A percentile compares a stretch with the other conserved stretches of the same genome.
These are phyloP conservation scores for Cajanus cajan DNA, from an alignment of 306 rosid genomes.

Conservation along the genomic window DNA sequence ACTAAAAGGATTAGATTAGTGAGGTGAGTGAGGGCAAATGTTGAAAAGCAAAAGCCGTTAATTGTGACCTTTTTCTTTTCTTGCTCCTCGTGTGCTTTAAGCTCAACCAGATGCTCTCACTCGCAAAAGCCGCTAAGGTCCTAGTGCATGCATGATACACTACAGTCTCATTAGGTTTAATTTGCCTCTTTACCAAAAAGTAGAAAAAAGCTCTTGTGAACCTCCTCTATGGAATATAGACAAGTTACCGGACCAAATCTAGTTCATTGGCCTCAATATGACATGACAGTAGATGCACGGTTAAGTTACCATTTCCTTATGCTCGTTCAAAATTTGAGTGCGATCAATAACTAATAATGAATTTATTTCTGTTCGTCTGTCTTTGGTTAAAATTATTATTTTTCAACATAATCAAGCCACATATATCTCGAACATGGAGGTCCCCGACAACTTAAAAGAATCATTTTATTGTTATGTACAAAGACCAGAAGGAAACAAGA, in stretches of 20 bases:
- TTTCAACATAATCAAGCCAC: neutral
- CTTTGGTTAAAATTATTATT: neutral
- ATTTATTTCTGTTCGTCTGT: too few relatives aligned
- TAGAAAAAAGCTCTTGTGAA: neutral
- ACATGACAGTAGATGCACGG: neutral
- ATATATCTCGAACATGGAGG: neutral
- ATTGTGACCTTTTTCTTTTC: constrained; percentile 43
- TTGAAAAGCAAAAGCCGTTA: constrained; percentile 48
- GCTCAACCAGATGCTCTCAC: constrained; percentile 33
- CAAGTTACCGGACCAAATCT: neutral
- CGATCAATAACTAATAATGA: neutral
- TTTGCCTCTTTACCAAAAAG: neutral
- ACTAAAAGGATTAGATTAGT: neutral
- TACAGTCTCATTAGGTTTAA: neutral
- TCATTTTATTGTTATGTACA: constrained; percentile 3
- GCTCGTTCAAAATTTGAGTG: neutral
- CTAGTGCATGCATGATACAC: neutral
- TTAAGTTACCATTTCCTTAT: neutral
- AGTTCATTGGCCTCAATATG: neutral
- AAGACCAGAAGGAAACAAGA: neutral
- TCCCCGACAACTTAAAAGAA: neutral
- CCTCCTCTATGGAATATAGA: constrained; percentile 6
- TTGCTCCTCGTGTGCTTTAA: constrained; percentile 42
- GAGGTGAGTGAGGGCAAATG: neutral
- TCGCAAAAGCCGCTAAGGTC: constrained; percentile 6